A percentile compares a stretch with the other conserved stretches of the same genome.
These are phyloP conservation scores for Kwoniella sp. DNA, from an alignment of 768 basidiomycete genomes.

Conservation along the genomic window DNA sequence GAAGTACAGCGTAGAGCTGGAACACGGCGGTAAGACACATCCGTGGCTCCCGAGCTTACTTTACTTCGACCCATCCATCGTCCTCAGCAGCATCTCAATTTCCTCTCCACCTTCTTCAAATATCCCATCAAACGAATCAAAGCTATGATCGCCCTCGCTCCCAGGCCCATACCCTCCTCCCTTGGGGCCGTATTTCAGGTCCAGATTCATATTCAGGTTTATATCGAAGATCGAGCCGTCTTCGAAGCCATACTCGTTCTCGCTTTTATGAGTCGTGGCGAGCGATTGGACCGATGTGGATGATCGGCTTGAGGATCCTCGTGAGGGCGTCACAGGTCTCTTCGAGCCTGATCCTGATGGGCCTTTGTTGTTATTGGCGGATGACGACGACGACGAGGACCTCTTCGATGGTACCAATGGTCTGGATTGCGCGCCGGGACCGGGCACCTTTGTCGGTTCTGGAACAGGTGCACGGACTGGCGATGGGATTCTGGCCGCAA, in stretches of 20 bases:
- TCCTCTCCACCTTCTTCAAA: slow-evolving; percentile 27
- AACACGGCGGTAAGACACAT: too few species aligned
- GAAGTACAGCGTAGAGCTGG: too few species aligned
- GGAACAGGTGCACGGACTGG: neutral
- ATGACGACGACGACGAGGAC: neutral
- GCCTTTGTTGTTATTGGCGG: neutral
- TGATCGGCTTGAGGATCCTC: neutral
- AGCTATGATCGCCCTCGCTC: slow-evolving; percentile 21
- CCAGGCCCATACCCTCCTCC: neutral
- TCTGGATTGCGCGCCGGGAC: neutral
- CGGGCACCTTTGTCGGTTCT: neutral
- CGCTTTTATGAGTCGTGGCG: slow-evolving; percentile 1
- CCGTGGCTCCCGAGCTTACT: neutral
- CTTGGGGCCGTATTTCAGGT: neutral
- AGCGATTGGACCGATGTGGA: neutral
- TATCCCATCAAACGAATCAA: slow-evolving; percentile 31
- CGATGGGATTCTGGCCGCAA: neutral
- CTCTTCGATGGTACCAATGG: neutral
- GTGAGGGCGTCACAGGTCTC: neutral
- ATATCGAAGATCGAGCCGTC: neutral
- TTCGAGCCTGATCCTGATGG: neutral
- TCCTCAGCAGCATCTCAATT: slow-evolving; percentile 20
- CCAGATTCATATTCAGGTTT: neutral
- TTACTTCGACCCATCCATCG: slow-evolving; percentile 19
- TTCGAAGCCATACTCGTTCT: neutral